phyloP scores from a whole-genome alignment of 2,329 filamentous ascomycete species.

The Rutstroemia sp. region DNA sequence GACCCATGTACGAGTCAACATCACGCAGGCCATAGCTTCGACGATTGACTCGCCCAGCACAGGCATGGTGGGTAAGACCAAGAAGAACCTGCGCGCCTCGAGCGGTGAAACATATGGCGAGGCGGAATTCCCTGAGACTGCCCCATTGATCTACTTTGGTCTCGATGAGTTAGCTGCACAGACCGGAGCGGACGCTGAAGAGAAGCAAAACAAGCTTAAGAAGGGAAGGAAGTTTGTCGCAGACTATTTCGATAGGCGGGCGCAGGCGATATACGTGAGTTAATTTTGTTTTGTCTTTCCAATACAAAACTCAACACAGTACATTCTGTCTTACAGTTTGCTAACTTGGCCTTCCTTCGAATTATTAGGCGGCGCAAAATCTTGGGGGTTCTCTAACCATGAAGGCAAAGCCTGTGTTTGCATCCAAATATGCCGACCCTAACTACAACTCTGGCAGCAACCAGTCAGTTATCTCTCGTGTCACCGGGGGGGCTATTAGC shows the following conservation, averaged over 20 bases:
- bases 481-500: no score
- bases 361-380: no score
- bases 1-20: conserved; percentile 23
- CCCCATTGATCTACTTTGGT: conserved; percentile 33
- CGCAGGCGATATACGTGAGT: conserved; percentile 33
- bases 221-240: conserved; percentile 30
- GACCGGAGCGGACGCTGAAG: no score
- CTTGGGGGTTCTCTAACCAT: no score
- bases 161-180: conserved; percentile 27
- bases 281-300: neutral
- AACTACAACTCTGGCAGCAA: no score
- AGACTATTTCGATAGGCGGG: conserved; percentile 21
- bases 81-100: no score
- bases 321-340: neutral
- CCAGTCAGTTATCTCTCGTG: no score
- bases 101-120: conserved; percentile 33
- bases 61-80: no score
- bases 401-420: no score
- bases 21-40: conserved; percentile 32
- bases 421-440: no score
- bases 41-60: conserved; percentile 17
- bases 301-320: neutral
- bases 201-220: conserved; percentile 28
- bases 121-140: conserved; percentile 32
- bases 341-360: no score